phyloP scores from a whole-genome alignment of 2,329 filamentous ascomycete species.

The Penicillium sp. region DNA sequence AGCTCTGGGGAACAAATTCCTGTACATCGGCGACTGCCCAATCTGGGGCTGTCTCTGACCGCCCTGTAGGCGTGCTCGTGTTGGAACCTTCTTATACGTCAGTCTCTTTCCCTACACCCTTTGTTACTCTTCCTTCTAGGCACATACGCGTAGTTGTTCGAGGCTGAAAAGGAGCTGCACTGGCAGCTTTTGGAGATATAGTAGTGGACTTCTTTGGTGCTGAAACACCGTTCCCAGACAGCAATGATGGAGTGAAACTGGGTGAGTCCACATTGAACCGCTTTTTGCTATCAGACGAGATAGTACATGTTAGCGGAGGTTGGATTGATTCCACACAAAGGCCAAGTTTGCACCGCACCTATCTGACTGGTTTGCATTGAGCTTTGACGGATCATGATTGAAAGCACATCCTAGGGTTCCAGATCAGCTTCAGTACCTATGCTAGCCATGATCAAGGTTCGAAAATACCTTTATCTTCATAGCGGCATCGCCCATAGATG shows the following conservation, averaged over 20 bases:
- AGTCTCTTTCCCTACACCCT: conserved; percentile 15
- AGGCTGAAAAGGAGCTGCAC: conserved; percentile 64
- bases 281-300: conserved; percentile 54
- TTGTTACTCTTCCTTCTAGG: neutral
- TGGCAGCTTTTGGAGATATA: conserved; percentile 88
- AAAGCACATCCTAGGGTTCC: conserved; percentile 67
- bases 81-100: conserved; percentile 39
- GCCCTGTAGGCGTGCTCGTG: conserved; percentile 40
- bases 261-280: conserved; percentile 93
- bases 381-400: conserved; percentile 76
- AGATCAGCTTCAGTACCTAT: conserved; percentile 11
- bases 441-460: neutral
- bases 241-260: conserved; percentile 74
- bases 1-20: conserved; percentile 56
- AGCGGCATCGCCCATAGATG: conserved; percentile 90
- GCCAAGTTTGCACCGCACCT: conserved; percentile 30
- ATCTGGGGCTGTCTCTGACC: conserved; percentile 44
- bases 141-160: conserved; percentile 43
- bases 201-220: conserved; percentile 63
- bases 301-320: conserved; percentile 20
- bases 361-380: conserved; percentile 44
- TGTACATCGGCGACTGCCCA: conserved; percentile 48
- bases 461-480: conserved; percentile 73
- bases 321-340: neutral
- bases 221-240: conserved; percentile 40